Evolutionary conservation across 495 filamentous ascomycete genomes (phyloP).

Genomic region (Bacidia gigantensis): DNA sequence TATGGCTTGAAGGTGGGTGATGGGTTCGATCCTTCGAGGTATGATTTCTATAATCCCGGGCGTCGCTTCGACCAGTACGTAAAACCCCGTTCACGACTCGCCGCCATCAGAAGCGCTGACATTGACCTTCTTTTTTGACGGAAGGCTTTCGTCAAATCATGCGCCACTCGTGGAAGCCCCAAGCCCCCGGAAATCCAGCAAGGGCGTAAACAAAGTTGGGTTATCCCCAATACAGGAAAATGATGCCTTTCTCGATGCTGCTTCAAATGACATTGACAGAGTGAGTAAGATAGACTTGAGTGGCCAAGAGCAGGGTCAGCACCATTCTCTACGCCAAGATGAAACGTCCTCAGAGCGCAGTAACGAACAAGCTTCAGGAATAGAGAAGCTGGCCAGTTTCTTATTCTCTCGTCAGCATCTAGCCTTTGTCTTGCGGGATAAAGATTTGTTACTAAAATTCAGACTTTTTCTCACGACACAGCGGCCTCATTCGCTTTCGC

Average conservation of each 20-base stretch:
- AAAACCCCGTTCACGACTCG: neutral
- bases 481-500: conserved; percentile 53
- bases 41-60: conserved; percentile 13
- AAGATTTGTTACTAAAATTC: conserved; percentile 46
- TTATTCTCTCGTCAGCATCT: conserved; percentile 56
- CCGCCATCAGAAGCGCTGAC: neutral
- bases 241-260: conserved; percentile 7
- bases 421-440: conserved; percentile 44
- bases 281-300: neutral
- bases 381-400: conserved; percentile 47
- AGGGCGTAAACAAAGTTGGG: neutral
- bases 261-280: neutral
- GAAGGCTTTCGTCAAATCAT: neutral
- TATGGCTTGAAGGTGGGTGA: conserved; percentile 14
- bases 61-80: neutral
- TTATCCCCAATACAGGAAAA: conserved; percentile 15
- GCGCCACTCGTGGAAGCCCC: neutral
- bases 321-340: neutral
- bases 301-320: neutral
- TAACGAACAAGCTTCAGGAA: conserved; percentile 10
- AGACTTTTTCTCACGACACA: conserved; percentile 57
- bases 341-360: neutral
- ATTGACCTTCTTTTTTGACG: neutral
- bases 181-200: neutral
- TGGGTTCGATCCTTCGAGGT: conserved; percentile 14